Evolutionary conservation across 768 basidiomycete genomes (phyloP), one percentile per base, ranked within the genome.

Genomic region (Lactarius sanguifluus): DNA sequence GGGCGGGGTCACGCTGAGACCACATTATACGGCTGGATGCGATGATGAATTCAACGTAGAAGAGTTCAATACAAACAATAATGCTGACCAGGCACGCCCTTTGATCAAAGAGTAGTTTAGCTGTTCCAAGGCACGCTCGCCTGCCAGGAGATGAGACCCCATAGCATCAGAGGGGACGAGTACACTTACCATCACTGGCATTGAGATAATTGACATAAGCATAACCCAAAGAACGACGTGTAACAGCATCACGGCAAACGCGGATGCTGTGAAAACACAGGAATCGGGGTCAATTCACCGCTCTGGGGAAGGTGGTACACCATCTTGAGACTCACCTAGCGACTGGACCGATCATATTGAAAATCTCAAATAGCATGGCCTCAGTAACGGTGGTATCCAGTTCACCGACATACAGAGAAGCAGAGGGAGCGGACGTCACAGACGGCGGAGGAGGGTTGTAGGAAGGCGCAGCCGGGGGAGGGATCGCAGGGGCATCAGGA

Each of bases 171-270:
- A 13, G 12, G 20, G 47, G 32, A 18, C 52, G 15, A 32, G 15
- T 32, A 8, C 55, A 81, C 85, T 68, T 73, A 91, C 96, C 97
- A 83, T 99, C 97, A 67, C 79, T 85, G 55, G 94, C 82, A 77
- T 98, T 97, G 77, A 99, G 86, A 78, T 97, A 99, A 83, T 99
- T 99, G 77, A 99, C 96, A 76, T 99, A 99, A 69, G 97, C 97
- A 82, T 99, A 99, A 64, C 97, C 97, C 76, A 99, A 91, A 61
- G 97, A 98, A 73, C 97, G 95, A 81, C 97, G 93, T 71, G 97
- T 99, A 74, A 99, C 97, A 72, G 97, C 96, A 81, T 99, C 97
- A 78, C 97, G 94, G 80, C 97, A 99, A 74, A 99, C 97, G 81
- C 97, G 96, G 77, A 99, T 98, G 77, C 94, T 95, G 68, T 34